These are phyloP conservation scores for Heterobasidion parviporum DNA, from an alignment of 1,284 basidiomycete species.

Conservation along the genomic window DNA sequence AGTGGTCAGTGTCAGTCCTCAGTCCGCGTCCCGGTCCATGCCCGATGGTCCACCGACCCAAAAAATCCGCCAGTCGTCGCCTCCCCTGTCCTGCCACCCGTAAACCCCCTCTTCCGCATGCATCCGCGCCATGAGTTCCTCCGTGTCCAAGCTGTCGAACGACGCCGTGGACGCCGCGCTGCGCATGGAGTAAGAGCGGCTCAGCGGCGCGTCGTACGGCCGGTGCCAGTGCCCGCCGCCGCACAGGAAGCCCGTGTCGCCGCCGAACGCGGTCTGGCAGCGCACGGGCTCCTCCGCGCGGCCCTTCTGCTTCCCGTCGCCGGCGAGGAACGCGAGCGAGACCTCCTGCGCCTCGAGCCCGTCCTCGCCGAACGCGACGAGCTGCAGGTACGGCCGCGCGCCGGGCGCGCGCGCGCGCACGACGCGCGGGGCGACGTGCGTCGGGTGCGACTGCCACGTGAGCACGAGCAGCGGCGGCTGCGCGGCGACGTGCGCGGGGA, in stretches of 20 bases:
- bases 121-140: constrained; percentile 36
- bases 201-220: constrained; percentile 29
- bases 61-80: constrained; percentile 67
- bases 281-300: constrained; percentile 35
- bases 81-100: constrained; percentile 62
- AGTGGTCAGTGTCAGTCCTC: background rate
- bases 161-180: constrained; percentile 26
- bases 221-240: constrained; percentile 67
- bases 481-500: constrained; percentile 42
- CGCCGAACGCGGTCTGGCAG: constrained; percentile 55
- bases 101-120: constrained; percentile 57
- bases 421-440: constrained; percentile 45
- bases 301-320: constrained; percentile 39
- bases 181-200: constrained; percentile 31
- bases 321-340: constrained; percentile 27
- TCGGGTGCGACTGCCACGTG: constrained; percentile 52
- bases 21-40: background rate
- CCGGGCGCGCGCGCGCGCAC: constrained; percentile 25
- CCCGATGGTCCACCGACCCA: constrained; percentile 56
- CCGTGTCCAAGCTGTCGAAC: constrained; percentile 41
- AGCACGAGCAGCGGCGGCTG: constrained; percentile 44
- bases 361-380: constrained; percentile 57
- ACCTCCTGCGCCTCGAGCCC: constrained; percentile 69
- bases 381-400: constrained; percentile 46
- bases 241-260: constrained; percentile 55